These are phyloP conservation scores for Gastrodia elata DNA, from an alignment of 106 monocot species.

Conservation along the genomic window DNA sequence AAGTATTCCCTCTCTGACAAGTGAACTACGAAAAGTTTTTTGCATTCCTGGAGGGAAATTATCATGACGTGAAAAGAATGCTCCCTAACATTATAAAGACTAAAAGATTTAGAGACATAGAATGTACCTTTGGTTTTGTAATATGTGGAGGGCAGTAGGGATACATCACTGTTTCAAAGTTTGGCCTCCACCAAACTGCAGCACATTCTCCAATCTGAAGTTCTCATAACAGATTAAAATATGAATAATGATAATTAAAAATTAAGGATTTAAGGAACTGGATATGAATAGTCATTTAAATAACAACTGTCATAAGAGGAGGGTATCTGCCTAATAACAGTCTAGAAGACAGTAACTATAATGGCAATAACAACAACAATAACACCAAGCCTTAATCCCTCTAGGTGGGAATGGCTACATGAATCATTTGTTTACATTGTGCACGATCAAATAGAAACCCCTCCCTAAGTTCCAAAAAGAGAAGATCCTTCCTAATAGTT, in stretches of 20 bases:
- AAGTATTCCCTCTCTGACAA: slow-evolving; percentile 63
- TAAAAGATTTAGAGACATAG: not conserved
- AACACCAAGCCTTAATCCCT: too few species aligned
- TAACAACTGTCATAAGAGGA: not conserved
- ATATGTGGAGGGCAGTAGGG: slow-evolving; percentile 72
- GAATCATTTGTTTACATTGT: too few species aligned
- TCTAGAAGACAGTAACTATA: too few species aligned
- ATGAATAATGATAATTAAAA: not conserved
- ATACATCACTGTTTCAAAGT: slow-evolving; percentile 73
- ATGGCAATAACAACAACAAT: too few species aligned
- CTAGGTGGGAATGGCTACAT: too few species aligned
- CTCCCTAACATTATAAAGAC: not conserved
- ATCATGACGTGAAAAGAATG: not conserved
- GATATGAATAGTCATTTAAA: too few species aligned
- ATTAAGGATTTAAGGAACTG: too few species aligned
- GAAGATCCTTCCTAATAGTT: too few species aligned
- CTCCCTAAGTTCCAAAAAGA: too few species aligned
- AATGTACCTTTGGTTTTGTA: slow-evolving; percentile 50
- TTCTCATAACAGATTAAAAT: not conserved
- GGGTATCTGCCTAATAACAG: too few species aligned
- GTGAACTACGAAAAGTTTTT: slow-evolving; percentile 61
- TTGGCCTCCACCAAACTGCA: slow-evolving; percentile 72
- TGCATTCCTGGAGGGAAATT: slow-evolving; percentile 38
- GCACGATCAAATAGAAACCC: too few species aligned
- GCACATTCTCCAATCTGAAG: slow-evolving; percentile 68